phyloP scores from a whole-genome alignment of 225 moss, liverwort and hornwort species.

The Neckera pumila region DNA sequence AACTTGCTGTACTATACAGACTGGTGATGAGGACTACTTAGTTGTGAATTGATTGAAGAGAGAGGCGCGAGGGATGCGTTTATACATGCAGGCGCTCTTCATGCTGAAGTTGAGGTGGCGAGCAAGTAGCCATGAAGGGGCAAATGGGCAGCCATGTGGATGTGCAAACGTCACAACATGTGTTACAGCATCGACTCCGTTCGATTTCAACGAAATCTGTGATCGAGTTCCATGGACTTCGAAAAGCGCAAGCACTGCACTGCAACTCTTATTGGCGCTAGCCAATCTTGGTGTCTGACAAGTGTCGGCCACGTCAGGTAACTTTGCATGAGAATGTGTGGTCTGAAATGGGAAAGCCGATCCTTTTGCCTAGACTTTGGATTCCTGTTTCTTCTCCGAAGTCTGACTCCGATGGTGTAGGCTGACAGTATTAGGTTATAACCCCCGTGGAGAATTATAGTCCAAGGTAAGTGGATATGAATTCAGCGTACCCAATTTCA shows the following conservation, averaged over 20 bases:
- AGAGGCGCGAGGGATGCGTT: not conserved
- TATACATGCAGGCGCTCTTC: not conserved
- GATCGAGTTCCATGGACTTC: not conserved
- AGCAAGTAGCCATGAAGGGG: not conserved
- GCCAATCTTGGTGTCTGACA: not conserved
- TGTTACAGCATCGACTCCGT: slow-evolving; percentile 8
- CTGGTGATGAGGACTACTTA: no score
- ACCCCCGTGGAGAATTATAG: not conserved
- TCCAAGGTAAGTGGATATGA: not conserved
- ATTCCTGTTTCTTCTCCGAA: not conserved
- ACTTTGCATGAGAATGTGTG: not conserved
- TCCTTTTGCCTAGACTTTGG: not conserved
- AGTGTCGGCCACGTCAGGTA: not conserved
- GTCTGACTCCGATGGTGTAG: not conserved
- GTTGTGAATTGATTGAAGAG: not conserved
- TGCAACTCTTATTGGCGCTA: not conserved
- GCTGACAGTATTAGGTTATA: no score
- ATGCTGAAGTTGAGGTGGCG: slow-evolving; percentile 5
- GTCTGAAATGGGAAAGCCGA: not conserved
- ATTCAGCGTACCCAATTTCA: no score
- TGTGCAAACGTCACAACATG: not conserved
- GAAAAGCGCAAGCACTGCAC: not conserved
- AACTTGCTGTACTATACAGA: not conserved
- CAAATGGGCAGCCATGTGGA: slow-evolving; percentile 4
- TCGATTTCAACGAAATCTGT: not conserved